phyloP scores from a whole-genome alignment of 2,329 filamentous ascomycete species.

The Geosmithia morbida region DNA sequence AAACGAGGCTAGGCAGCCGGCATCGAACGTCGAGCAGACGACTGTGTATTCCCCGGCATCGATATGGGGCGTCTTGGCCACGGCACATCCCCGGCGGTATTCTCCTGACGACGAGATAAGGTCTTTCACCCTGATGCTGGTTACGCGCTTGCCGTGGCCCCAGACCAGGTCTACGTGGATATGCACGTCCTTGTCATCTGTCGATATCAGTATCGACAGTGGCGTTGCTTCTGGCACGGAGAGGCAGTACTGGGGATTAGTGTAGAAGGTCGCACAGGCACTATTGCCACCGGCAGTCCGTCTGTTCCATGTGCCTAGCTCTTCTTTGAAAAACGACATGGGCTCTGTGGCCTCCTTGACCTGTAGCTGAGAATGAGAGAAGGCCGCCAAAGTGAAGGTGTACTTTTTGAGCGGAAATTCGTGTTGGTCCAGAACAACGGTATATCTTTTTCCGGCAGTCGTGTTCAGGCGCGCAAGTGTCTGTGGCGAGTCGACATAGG shows the following conservation, averaged over 20 bases:
- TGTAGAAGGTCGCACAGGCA: slow-evolving; percentile 59
- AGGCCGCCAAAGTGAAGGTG: slow-evolving; percentile 76
- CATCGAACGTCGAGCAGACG: slow-evolving; percentile 82
- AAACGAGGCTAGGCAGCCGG: slow-evolving; percentile 62
- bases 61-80: slow-evolving; percentile 47
- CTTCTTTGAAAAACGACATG: slow-evolving; percentile 43
- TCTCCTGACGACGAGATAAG: slow-evolving; percentile 76
- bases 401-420: slow-evolving; percentile 59
- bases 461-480: slow-evolving; percentile 58
- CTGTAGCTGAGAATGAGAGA: slow-evolving; percentile 50
- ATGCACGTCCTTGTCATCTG: slow-evolving; percentile 49
- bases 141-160: slow-evolving; percentile 58
- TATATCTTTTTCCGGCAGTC: slow-evolving; percentile 27
- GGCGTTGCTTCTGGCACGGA: slow-evolving; percentile 39
- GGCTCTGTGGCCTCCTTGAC: slow-evolving; percentile 47
- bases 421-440: slow-evolving; percentile 63
- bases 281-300: slow-evolving; percentile 77
- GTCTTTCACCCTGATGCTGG: slow-evolving; percentile 57
- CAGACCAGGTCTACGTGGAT: slow-evolving; percentile 78
- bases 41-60: slow-evolving; percentile 69
- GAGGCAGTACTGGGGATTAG: slow-evolving; percentile 77
- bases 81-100: slow-evolving; percentile 67
- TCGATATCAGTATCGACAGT: slow-evolving; percentile 62
- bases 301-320: slow-evolving; percentile 57
- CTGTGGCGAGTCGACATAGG: slow-evolving; percentile 91